Conservation (phyloP, 441 rosid species). For the Capsella rubella region DNA sequence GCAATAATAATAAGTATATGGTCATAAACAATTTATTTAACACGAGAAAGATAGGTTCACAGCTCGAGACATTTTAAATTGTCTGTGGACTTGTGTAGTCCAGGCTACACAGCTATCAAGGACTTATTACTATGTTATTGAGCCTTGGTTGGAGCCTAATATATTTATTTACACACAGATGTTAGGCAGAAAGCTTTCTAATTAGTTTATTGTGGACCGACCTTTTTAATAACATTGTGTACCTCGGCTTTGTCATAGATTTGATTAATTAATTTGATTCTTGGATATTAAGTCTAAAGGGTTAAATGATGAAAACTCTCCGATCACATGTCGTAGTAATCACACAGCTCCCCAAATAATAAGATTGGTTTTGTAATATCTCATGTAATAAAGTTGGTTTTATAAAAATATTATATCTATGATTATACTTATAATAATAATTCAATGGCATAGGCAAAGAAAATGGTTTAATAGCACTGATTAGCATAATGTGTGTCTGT, state of each 20-base stretch:
- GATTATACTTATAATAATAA: not conserved
- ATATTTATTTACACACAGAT: not conserved
- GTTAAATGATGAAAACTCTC: conserved; percentile 5
- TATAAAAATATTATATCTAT: not conserved
- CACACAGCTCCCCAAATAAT: conserved; percentile 34
- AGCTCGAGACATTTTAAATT: conserved; percentile 27
- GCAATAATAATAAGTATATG: not conserved
- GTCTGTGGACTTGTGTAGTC: conserved; percentile 13
- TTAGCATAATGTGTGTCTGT: conserved; percentile 18
- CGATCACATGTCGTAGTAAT: conserved; percentile 39
- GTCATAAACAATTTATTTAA: not conserved
- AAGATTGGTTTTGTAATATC: conserved; percentile 22
- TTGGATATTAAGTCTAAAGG: conserved; percentile 18
- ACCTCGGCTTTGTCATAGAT: conserved; percentile 27
- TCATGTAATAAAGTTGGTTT: not conserved
- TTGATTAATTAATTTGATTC: conserved; percentile 33
- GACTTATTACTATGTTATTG: not conserved
- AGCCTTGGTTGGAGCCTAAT: not conserved
- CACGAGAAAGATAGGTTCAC: conserved; percentile 2
- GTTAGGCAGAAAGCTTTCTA: conserved; percentile 36
- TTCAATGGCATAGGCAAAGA: conserved; percentile 2
- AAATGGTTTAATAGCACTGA: conserved; percentile 25
- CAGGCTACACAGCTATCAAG: conserved; percentile 3
- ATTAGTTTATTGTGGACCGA: conserved; percentile 22
- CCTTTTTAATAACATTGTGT: conserved; percentile 39